A percentile compares a stretch with the other conserved stretches of the same genome.
Conservation (phyloP, 805 yeast genomes). For the Jamesozyma spencerorum region DNA sequence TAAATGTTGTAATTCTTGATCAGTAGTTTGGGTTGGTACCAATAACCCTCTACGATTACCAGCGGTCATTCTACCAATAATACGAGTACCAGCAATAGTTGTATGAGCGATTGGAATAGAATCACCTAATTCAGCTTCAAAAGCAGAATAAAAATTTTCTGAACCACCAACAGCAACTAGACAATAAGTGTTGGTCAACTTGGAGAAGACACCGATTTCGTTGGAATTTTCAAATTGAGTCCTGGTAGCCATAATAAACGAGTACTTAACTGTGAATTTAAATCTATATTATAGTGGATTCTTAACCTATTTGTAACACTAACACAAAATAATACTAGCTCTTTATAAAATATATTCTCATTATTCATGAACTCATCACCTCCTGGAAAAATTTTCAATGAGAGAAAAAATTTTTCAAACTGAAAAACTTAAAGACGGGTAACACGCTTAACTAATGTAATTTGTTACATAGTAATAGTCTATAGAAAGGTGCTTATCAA, state of each 20-base stretch:
- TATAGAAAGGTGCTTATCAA: no score
- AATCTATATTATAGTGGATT: background rate
- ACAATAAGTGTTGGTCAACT: slow-evolving; percentile 91
- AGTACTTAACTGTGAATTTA: slow-evolving; percentile 3
- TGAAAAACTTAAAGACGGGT: no score
- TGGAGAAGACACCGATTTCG: slow-evolving; percentile 90
- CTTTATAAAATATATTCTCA: no score
- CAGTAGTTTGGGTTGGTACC: slow-evolving; percentile 96
- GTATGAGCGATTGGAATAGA: slow-evolving; percentile 94
- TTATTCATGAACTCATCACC: no score
- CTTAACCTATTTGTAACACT: background rate
- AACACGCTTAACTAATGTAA: no score
- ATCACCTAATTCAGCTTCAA: slow-evolving; percentile 96
- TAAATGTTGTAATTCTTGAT: slow-evolving; percentile 94
- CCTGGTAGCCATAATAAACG: slow-evolving; percentile 51
- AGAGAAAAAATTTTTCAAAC: no score
- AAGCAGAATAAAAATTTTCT: slow-evolving; percentile 78
- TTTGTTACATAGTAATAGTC: no score
- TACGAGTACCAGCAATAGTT: slow-evolving; percentile 96
- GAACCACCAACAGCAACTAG: slow-evolving; percentile 97
- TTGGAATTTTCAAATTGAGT: slow-evolving; percentile 78
- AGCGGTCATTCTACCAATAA: slow-evolving; percentile 95
- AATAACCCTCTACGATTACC: slow-evolving; percentile 96
- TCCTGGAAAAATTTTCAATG: no score
- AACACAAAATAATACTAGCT: no score